Evolutionary conservation across 2,329 filamentous ascomycete species (phyloP), one percentile per base, ranked within the genome.

Genomic region (Colletotrichum phormii): DNA sequence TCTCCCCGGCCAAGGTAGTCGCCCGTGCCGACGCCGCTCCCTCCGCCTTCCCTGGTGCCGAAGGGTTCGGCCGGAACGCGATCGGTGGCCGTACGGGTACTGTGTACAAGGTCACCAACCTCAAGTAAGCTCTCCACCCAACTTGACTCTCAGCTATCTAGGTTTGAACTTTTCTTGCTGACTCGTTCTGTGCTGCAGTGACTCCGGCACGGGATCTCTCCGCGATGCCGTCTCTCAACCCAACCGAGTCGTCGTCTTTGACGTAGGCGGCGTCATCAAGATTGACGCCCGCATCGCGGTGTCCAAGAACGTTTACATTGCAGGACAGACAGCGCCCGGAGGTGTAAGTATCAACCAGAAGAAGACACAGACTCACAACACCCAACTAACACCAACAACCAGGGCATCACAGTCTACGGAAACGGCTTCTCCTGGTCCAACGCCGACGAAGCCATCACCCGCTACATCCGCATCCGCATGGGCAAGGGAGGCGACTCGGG

Each of bases 401-500:
- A 81, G 78, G 82, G 83, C 5, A 84, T 89, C 54, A 87, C 86
- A 1, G 82, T 88, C 0, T 89, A 89, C 71, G 87, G 87, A n/a
- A 87, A 89, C 74, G 86, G 86, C 1, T 83, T 84, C 81, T 87
- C 85, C 2, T 88, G 86, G 74, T 87, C 85, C 4, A 86, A 87
- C 57, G 85, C 87, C 8, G 80, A 89, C 76, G 84, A 89, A 54
- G 82, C 85, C 33, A 88, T 90, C 71, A 84, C 88, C 37, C 84
- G 88, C n/a, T 88, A 89, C 77, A 83, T 89, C 24, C 84, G 87
- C 22, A 85, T 90, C 66, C 85, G 87, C 31, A 88, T 88, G 86
- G 88, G 88, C 42, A 86, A 83, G 61, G 79, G 81, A 7, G 87
- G 87, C 5, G 81, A 80, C n/a, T 84, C 83, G 3, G 87, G 87